phyloP scores from a whole-genome alignment of 2,329 filamentous ascomycete species.

The Microsporum audouinii region DNA sequence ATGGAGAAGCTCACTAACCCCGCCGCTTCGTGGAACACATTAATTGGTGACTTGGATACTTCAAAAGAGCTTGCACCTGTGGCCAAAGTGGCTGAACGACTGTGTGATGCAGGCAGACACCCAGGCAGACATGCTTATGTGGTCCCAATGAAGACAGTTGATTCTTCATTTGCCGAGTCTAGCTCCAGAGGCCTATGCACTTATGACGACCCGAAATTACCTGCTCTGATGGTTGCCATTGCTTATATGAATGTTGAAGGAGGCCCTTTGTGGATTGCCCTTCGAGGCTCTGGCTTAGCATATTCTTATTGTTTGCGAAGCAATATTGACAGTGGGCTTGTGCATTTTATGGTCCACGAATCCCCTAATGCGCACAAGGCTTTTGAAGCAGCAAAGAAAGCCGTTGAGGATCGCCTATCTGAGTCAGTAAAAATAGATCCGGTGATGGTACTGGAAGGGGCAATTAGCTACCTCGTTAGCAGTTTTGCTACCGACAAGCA shows the following conservation, averaged over 20 bases:
- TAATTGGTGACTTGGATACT: conserved; percentile 44
- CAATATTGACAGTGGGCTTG: conserved; percentile 64
- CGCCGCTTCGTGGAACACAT: conserved; percentile 64
- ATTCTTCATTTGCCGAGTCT: conserved; percentile 78
- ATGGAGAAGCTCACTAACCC: conserved; percentile 62
- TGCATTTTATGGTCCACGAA: conserved; percentile 79
- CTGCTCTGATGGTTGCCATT: conserved; percentile 75
- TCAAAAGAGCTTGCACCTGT: conserved; percentile 55
- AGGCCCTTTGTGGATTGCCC: conserved; percentile 84
- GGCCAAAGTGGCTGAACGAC: conserved; percentile 55
- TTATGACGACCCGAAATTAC: conserved; percentile 64
- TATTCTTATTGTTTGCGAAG: conserved; percentile 76
- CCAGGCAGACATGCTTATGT: conserved; percentile 68
- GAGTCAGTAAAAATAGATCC: conserved; percentile 64
- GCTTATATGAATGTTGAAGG: conserved; percentile 89
- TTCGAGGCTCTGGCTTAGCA: conserved; percentile 84
- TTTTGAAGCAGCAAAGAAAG: conserved; percentile 61
- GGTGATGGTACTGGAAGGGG: conserved; percentile 66
- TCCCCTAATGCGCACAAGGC: conserved; percentile 84
- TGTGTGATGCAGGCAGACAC: conserved; percentile 61
- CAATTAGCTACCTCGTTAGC: conserved; percentile 80
- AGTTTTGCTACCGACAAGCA: conserved; percentile 77
- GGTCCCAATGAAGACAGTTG: conserved; percentile 81
- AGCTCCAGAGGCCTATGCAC: conserved; percentile 63
- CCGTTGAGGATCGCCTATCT: conserved; percentile 62